A percentile compares a stretch with the other conserved stretches of the same genome.
These are phyloP conservation scores for Citrullus amarus DNA, from an alignment of 306 rosid species.

Conservation along the genomic window DNA sequence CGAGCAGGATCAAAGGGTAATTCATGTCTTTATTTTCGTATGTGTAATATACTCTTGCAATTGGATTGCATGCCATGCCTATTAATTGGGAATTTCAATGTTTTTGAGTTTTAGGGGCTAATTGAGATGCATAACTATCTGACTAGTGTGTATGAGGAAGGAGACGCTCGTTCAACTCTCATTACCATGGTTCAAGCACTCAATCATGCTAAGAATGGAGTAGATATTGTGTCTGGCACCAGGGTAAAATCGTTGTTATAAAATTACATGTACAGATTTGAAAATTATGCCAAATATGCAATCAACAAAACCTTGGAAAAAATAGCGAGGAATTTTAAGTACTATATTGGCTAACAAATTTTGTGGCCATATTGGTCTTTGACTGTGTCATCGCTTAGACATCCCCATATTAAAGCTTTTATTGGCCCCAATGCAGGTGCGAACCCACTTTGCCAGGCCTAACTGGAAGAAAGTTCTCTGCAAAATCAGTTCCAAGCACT, in stretches of 20 bases:
- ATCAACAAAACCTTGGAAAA: background rate
- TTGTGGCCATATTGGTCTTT: background rate
- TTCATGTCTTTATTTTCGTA: background rate
- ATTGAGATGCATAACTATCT: conserved; percentile 99
- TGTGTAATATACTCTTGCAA: background rate
- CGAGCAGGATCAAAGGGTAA: conserved; percentile 88
- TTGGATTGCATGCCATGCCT: background rate
- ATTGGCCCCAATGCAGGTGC: conserved; percentile 39
- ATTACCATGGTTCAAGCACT: conserved; percentile 99
- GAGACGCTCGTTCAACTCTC: conserved; percentile 96
- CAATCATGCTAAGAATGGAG: conserved; percentile 97
- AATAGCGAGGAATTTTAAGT: background rate
- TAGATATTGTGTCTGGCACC: conserved; percentile 96
- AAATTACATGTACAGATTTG: background rate
- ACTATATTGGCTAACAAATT: background rate
- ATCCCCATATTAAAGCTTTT: background rate
- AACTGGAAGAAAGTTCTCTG: conserved; percentile 97
- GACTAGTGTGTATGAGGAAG: conserved; percentile 98
- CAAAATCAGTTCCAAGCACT: conserved; percentile 82
- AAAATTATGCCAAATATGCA: background rate
- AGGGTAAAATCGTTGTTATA: conserved; percentile 35
- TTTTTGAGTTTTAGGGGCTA: conserved; percentile 48
- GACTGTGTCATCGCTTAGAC: background rate
- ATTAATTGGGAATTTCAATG: background rate
- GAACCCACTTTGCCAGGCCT: conserved; percentile 99